Percentiles rank a stretch among this genome's conserved stretches.
Evolutionary conservation across 2,329 filamentous ascomycete genomes (phyloP).

Genomic region (Paracoccidioides brasiliensis): DNA sequence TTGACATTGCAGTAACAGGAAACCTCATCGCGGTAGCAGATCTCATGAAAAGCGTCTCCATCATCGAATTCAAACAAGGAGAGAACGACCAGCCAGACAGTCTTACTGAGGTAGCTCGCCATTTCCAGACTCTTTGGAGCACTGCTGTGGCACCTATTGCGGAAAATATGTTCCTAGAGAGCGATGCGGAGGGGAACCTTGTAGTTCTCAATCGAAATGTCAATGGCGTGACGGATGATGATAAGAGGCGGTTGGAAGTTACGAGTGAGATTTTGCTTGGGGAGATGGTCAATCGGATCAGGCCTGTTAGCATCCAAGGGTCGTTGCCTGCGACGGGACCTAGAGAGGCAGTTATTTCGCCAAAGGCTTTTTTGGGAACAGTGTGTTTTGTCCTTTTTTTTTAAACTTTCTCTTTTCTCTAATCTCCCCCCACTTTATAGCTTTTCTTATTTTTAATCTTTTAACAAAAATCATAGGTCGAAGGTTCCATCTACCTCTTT

Average conservation of each 20-base stretch:
- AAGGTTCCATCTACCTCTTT: constrained; percentile 84
- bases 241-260: constrained; percentile 56
- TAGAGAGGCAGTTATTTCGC: constrained; percentile 53
- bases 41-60: constrained; percentile 79
- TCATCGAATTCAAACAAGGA: constrained; percentile 57
- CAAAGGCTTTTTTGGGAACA: constrained; percentile 77
- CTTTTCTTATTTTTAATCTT: no score
- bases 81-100: constrained; percentile 45
- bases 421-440: no score
- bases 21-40: constrained; percentile 75
- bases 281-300: constrained; percentile 86
- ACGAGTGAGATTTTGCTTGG: constrained; percentile 75
- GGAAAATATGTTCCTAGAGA: constrained; percentile 63
- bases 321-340: constrained; percentile 40
- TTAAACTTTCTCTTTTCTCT: constrained; percentile 2
- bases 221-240: constrained; percentile 60
- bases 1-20: constrained; percentile 62
- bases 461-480: constrained; percentile 44
- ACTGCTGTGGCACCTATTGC: constrained; percentile 65
- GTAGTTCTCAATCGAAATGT: constrained; percentile 63
- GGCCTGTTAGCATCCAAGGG: constrained; percentile 55
- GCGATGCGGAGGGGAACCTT: constrained; percentile 79
- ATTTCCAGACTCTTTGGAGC: constrained; percentile 70
- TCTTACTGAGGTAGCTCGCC: constrained; percentile 62
- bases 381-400: constrained; percentile 39